phyloP scores from a whole-genome alignment of 176 grass and related monocot genomes.

The Lolium rigidum region DNA sequence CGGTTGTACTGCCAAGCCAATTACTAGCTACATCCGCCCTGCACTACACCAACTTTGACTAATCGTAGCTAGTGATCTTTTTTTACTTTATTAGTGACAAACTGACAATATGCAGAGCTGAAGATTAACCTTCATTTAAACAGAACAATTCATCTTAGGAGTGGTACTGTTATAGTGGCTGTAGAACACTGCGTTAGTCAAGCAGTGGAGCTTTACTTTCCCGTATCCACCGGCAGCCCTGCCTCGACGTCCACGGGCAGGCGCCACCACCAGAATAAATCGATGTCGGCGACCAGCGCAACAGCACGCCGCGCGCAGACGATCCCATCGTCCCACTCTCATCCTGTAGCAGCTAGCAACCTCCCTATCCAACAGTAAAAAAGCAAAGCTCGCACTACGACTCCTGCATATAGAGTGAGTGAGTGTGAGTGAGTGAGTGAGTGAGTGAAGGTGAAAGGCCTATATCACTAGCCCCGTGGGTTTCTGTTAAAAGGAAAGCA shows the following conservation, averaged over 20 bases:
- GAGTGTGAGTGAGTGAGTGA: not conserved
- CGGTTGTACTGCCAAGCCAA: not conserved
- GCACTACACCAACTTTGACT: not conserved
- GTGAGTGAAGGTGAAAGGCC: slow-evolving; percentile 23
- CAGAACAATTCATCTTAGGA: not conserved
- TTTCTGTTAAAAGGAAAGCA: slow-evolving; percentile 22
- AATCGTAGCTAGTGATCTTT: not conserved
- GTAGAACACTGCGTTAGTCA: not conserved
- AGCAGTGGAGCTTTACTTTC: not conserved
- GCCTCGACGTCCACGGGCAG: slow-evolving; percentile 10
- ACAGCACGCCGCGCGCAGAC: slow-evolving; percentile 11
- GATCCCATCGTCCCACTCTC: slow-evolving; percentile 1
- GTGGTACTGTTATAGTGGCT: not conserved
- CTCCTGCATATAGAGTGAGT: slow-evolving; percentile 18
- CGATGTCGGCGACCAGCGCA: slow-evolving; percentile 42
- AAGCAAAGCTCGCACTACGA: slow-evolving; percentile 25
- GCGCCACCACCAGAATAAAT: slow-evolving; percentile 38
- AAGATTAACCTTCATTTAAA: not conserved
- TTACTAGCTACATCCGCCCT: not conserved
- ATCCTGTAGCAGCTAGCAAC: not conserved
- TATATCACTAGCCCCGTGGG: slow-evolving; percentile 20
- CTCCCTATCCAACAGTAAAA: slow-evolving; percentile 60
- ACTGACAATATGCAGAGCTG: not conserved
- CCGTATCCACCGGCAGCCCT: not conserved
- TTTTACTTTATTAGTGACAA: too few relatives aligned